A percentile compares a stretch with the other conserved stretches of the same genome.
Evolutionary conservation across 2,329 filamentous ascomycete species (phyloP).

Genomic region (Fusarium heterosporum): DNA sequence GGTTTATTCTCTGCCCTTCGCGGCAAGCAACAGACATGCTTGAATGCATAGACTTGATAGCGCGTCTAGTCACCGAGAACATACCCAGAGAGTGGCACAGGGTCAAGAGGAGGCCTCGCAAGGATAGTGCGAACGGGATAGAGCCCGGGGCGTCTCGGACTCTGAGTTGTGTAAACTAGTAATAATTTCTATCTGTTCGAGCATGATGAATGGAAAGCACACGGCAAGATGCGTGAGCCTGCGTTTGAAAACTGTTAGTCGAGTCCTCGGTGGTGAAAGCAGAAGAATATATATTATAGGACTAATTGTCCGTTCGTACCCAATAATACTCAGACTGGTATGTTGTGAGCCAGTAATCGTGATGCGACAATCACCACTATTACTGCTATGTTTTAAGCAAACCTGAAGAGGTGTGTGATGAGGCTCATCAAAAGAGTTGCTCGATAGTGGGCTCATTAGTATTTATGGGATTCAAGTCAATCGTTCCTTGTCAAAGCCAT

Average conservation of each 20-base stretch:
- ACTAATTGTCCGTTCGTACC: neutral
- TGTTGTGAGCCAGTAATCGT: too few species aligned
- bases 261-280: neutral
- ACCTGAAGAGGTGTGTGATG: too few species aligned
- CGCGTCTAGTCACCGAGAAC: conserved; percentile 28
- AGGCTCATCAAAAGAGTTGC: too few species aligned
- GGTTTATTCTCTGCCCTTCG: conserved; percentile 35
- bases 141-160: conserved; percentile 43
- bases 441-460: too few species aligned
- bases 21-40: conserved; percentile 31
- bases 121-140: conserved; percentile 41
- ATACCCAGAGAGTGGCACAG: conserved; percentile 36
- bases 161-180: conserved; percentile 49
- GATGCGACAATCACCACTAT: too few species aligned
- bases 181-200: conserved; percentile 48
- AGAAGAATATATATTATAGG: neutral
- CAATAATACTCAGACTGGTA: too few species aligned
- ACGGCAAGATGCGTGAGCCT: conserved; percentile 25
- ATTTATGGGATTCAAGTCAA: neutral
- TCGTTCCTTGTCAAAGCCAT: neutral
- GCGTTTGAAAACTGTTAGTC: conserved; percentile 10
- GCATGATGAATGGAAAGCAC: conserved; percentile 47
- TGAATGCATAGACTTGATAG: conserved; percentile 32
- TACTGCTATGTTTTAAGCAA: too few species aligned
- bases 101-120: conserved; percentile 38